Evolutionary conservation across 176 grass and related monocot species (phyloP).

Genomic region (Cenchrus americanus): DNA sequence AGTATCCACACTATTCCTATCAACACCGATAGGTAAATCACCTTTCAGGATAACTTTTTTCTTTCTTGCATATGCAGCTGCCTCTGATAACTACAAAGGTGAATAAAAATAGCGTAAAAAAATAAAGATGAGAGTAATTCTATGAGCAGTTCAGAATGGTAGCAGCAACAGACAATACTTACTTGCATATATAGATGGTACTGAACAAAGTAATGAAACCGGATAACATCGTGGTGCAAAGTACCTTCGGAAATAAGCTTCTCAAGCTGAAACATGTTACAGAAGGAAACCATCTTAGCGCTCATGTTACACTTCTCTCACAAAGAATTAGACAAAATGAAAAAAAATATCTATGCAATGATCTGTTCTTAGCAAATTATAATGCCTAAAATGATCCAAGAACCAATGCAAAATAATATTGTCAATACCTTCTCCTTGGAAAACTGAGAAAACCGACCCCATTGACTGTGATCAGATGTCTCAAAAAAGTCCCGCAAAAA

Average conservation of each 20-base stretch:
- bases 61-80: constrained; percentile 86
- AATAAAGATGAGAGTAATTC: background rate
- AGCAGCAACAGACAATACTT: constrained; percentile 48
- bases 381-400: background rate
- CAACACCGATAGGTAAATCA: constrained; percentile 99
- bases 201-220: constrained; percentile 97
- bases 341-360: constrained; percentile 11
- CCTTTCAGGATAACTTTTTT: constrained; percentile 98
- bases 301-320: constrained; percentile 11
- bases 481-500: constrained; percentile 97
- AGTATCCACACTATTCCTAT: constrained; percentile 99
- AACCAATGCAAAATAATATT: constrained; percentile 28
- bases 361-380: constrained; percentile 17
- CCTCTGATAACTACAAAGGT: constrained; percentile 74
- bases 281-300: constrained; percentile 39
- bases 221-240: constrained; percentile 83
- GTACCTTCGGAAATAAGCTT: constrained; percentile 79
- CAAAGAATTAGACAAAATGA: constrained; percentile 38
- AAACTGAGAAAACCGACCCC: constrained; percentile 89
- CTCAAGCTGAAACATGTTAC: constrained; percentile 70
- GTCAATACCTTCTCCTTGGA: constrained; percentile 84
- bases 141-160: constrained; percentile 20
- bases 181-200: constrained; percentile 98
- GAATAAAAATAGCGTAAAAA: constrained; percentile 32
- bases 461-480: constrained; percentile 96